Evolutionary conservation across 208 protist genomes (phyloP), one percentile per base, ranked within the genome.

Genomic region (Trichomonas tenax): DNA sequence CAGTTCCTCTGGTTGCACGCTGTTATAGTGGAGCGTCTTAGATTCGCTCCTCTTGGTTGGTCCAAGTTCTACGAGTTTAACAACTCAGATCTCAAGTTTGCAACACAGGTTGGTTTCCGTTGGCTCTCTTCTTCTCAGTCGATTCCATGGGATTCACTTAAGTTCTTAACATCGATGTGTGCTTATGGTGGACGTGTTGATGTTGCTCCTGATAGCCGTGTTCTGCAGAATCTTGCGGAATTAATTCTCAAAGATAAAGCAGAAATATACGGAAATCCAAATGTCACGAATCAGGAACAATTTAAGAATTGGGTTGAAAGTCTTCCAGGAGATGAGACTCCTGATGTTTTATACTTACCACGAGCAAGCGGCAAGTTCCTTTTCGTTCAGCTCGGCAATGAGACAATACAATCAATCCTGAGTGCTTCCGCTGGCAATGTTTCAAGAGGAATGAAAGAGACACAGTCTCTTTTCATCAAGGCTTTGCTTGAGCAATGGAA

Each of bases 41-140:
- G 96, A 48, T 97, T 97, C 34, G 84, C 44, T 23, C 97, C 97
- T 23, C 45, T 97, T 11, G 99, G 99, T 58, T 99, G 99, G 99
- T 98, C 98, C 40, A 98, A 99, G 97, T 95, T 95, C 9, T 99
- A 99, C 97, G 99, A 99, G 97, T 99, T 99, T 97, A 99, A 98
- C 96, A 99, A 99, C 63, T 98, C 98, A 21, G 99, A 99, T 97
- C 98, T 99, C 72, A 97, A 98, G 51, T 98, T 98, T 63, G 98
- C 99, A 11, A 88, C 99, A 21, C 98, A 98, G 46, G 98, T 98
- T 11, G 97, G 99, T 40, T 98, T 82, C 45, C 8, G 51, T 14
- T 96, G 93, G 93, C 3, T 96, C 26, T 23, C 38, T 45, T 10
- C 8, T 0, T 15, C 41, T 15, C 34, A 49, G 31, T 34, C 36